These are phyloP conservation scores for Lipomyces anomalus DNA, from an alignment of 805 yeast species.

Conservation along the genomic window DNA sequence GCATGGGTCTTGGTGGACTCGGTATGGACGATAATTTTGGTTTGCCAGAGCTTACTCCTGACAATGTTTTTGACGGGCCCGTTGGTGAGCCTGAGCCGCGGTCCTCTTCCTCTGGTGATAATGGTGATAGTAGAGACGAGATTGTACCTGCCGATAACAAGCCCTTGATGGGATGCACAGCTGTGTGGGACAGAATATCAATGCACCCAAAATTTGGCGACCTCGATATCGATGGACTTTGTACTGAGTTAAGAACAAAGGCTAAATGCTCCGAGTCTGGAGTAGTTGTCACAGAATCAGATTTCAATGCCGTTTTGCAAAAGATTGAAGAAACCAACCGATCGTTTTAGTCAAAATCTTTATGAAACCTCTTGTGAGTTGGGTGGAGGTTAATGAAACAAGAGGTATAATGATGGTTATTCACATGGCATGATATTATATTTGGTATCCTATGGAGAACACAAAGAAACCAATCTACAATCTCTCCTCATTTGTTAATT, in stretches of 20 bases:
- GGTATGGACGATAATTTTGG: conserved; percentile 33
- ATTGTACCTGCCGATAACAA: conserved; percentile 60
- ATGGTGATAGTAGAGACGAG: conserved; percentile 27
- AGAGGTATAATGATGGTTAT: too few relatives aligned
- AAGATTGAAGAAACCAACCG: conserved; percentile 8
- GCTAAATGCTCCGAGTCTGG: conserved; percentile 95
- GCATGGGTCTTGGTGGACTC: conserved; percentile 16
- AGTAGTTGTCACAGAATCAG: conserved; percentile 75
- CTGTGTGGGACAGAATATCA: conserved; percentile 93
- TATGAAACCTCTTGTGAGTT: too few relatives aligned
- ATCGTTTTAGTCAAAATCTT: too few relatives aligned
- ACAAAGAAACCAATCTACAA: too few relatives aligned
- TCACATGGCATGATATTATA: too few relatives aligned
- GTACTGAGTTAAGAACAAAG: conserved; percentile 80
- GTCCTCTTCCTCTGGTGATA: background rate
- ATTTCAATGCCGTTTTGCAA: conserved; percentile 47
- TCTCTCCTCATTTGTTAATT: too few relatives aligned
- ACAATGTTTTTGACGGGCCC: conserved; percentile 31
- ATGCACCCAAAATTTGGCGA: conserved; percentile 91
- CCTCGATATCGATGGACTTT: conserved; percentile 88
- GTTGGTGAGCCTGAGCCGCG: conserved; percentile 1
- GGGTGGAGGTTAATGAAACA: too few relatives aligned
- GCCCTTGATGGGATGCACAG: conserved; percentile 64
- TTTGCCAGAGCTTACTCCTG: conserved; percentile 32
- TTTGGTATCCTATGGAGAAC: too few relatives aligned